Evolutionary conservation across 192 early-diverging fungal genomes (phyloP).

Genomic region (Oehlia diaphana): DNA sequence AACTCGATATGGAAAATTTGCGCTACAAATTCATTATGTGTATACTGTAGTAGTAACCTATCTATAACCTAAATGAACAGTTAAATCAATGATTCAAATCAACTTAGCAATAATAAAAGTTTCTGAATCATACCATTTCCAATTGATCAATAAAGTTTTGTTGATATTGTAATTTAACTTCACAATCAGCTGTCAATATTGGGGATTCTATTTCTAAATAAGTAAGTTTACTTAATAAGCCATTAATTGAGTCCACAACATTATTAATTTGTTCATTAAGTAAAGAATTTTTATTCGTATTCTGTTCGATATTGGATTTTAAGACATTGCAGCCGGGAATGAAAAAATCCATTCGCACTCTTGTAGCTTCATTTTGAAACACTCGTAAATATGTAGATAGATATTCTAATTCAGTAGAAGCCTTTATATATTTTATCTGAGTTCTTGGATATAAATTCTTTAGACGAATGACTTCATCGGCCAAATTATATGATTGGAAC

Average conservation of each 20-base stretch:
- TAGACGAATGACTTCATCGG: conserved; percentile 11
- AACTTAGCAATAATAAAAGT: neutral
- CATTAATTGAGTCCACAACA: neutral
- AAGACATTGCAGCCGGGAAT: neutral
- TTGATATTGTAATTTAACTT: conserved; percentile 4
- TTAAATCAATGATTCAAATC: neutral
- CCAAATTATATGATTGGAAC: neutral
- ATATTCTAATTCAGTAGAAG: neutral
- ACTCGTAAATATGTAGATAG: conserved; percentile 2
- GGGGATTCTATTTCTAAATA: conserved; percentile 9
- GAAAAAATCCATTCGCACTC: neutral
- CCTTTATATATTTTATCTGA: conserved; percentile 14
- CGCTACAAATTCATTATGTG: neutral
- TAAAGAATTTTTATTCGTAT: neutral
- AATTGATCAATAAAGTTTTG: neutral
- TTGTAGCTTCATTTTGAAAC: conserved; percentile 7
- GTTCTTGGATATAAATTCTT: conserved; percentile 6
- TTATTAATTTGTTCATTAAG: neutral
- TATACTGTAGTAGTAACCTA: conserved; percentile 11
- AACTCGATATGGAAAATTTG: conserved; percentile 11
- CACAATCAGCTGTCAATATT: conserved; percentile 10
- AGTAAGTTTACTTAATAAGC: neutral
- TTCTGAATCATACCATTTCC: neutral
- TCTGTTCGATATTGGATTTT: neutral
- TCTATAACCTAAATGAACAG: conserved; percentile 5